Percentiles rank a stretch among this genome's conserved stretches.
These are phyloP conservation scores for Plasmodium inui DNA, from an alignment of 169 alveolate genomes.

Conservation along the genomic window DNA sequence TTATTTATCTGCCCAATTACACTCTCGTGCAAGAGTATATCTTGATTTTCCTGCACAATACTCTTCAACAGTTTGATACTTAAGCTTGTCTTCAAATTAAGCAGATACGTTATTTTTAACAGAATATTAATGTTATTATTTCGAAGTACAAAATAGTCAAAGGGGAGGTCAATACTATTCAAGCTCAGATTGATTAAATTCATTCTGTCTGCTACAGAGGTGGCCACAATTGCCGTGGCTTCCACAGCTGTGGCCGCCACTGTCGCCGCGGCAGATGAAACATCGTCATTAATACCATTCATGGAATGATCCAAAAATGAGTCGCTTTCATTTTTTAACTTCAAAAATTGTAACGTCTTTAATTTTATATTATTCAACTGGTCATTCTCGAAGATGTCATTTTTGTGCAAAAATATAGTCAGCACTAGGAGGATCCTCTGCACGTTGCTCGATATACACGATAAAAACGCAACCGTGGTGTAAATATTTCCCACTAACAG, in stretches of 20 bases:
- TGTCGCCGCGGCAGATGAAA: neutral
- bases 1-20: constrained; percentile 73
- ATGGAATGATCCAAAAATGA: constrained; percentile 19
- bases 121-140: constrained; percentile 68
- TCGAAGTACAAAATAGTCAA: constrained; percentile 40
- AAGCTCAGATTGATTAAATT: constrained; percentile 42
- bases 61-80: constrained; percentile 54
- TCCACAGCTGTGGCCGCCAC: neutral
- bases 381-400: constrained; percentile 46
- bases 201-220: constrained; percentile 5
- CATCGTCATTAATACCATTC: constrained; percentile 32
- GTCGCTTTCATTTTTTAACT: constrained; percentile 38
- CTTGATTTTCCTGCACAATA: constrained; percentile 71
- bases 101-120: constrained; percentile 41
- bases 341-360: constrained; percentile 55
- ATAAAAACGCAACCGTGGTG: constrained; percentile 53
- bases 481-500: constrained; percentile 71
- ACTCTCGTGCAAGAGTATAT: constrained; percentile 41
- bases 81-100: constrained; percentile 60
- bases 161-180: constrained; percentile 61
- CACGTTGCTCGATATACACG: constrained; percentile 62
- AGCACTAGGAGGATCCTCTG: constrained; percentile 64
- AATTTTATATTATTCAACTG: constrained; percentile 68
- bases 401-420: constrained; percentile 64
- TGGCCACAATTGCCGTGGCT: neutral